phyloP scores from a whole-genome alignment of 1,284 basidiomycete genomes.

The Ganoderma multipileum region DNA sequence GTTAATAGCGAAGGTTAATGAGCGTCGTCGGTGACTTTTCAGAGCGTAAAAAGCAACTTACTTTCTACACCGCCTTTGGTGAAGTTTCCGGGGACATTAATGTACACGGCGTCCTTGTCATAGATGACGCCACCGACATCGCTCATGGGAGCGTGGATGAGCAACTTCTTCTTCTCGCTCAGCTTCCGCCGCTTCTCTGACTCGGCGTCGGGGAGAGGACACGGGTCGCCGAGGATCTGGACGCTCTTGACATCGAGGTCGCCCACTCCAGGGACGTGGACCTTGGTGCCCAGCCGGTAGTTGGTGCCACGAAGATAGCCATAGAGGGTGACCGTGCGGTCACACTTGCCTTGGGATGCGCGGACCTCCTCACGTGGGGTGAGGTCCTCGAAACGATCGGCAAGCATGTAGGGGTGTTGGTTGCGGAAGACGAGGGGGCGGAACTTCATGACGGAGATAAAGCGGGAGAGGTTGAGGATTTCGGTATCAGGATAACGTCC shows the following conservation, averaged over 20 bases:
- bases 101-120: constrained; percentile 98
- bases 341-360: constrained; percentile 82
- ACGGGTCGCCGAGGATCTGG: constrained; percentile 88
- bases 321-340: constrained; percentile 92
- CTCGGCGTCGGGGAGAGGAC: constrained; percentile 91
- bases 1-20: not conserved
- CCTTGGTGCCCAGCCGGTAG: constrained; percentile 80
- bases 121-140: constrained; percentile 97
- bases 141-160: constrained; percentile 98
- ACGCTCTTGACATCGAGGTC: constrained; percentile 83
- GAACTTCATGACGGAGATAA: constrained; percentile 99
- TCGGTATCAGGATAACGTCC: constrained; percentile 98
- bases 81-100: constrained; percentile 97
- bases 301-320: constrained; percentile 96
- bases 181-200: constrained; percentile 93
- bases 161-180: constrained; percentile 92
- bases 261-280: constrained; percentile 96
- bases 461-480: constrained; percentile 94
- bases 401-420: constrained; percentile 94
- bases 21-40: constrained; percentile 4
- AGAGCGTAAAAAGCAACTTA: constrained; percentile 39
- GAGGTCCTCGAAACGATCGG: constrained; percentile 94
- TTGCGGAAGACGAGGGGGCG: constrained; percentile 97
- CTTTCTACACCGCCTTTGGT: constrained; percentile 72
- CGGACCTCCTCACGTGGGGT: constrained; percentile 89